Evolutionary conservation across 2,329 filamentous ascomycete species (phyloP), one percentile per base, ranked within the genome.

Genomic region (Botrytis cinerea): DNA sequence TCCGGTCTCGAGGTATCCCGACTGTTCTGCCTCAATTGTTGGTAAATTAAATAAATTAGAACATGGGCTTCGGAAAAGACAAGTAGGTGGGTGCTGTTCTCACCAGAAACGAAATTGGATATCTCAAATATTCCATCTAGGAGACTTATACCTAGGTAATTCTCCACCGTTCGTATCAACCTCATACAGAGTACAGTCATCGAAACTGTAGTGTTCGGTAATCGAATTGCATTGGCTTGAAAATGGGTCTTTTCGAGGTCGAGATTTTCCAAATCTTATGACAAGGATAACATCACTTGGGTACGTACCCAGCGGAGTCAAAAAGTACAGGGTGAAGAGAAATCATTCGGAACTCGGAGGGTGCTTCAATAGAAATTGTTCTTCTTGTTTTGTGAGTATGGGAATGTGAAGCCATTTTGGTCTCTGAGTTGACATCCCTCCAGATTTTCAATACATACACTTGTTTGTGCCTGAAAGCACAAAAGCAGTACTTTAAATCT

Each of bases 81-180:
- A 12, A 48, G 10, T 48, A 45, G 12, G 40, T 16, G 40, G 40
- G 40, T 43, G 40, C 18, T 46, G 45, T 46, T 46, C 16, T 46
- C 45, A 18, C 7, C 18, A 46, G 18, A 46, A 46, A 20, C 45
- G n/a, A 59, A 20, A 20, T 59, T 59, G 28, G 54, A 32, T 5
- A 59, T 60, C 38, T 60, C 43, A 38, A 20, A 18, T 38, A 28
- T 35, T 61, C 32, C 35, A 45, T 66, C 63, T 20, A 48, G 45
- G 63, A 18, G 28, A 66, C 48, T 18, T 18, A 38, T 35, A 66
- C 45, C n/a, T 20, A 32, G 12, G 14, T 10, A 32, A 16, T 48
- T 70, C 68, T 62, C 68, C 68, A 70, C 57, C 54, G 46, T 70
- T 70, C 68, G 40, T 70, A 70, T 61, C 40, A 61, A 70, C 48